Evolutionary conservation across 805 yeast genomes (phyloP).

Genomic region (Saccharomycopsis fibuligera): DNA sequence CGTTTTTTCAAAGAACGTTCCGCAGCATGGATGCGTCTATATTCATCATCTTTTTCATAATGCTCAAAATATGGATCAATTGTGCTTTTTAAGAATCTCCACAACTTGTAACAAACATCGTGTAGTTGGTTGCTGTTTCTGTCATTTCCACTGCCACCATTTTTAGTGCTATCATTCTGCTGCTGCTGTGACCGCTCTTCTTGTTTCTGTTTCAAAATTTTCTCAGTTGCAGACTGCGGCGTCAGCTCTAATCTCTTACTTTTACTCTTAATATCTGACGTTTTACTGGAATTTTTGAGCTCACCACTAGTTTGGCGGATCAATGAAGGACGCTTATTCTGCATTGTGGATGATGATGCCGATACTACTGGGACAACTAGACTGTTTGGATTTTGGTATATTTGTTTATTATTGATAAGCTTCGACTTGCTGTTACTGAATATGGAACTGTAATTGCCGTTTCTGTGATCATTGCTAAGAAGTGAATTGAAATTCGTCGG

Average conservation of each 20-base stretch:
- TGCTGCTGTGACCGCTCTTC: neutral
- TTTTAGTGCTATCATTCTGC: neutral
- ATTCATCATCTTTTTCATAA: neutral
- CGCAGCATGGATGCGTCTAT: neutral
- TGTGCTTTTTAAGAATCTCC: neutral
- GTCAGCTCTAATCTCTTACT: too few relatives aligned
- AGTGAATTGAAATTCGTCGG: neutral
- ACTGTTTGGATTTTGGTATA: neutral
- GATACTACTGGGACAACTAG: too few relatives aligned
- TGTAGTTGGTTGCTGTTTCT: neutral
- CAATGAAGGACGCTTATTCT: too few relatives aligned
- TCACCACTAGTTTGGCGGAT: too few relatives aligned
- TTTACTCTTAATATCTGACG: too few relatives aligned
- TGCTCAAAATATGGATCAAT: constrained; percentile 2
- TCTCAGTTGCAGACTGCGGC: neutral
- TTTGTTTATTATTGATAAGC: neutral
- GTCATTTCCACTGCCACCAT: neutral
- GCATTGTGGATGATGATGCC: too few relatives aligned
- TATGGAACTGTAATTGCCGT: neutral
- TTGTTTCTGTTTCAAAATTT: neutral
- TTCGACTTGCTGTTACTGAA: neutral
- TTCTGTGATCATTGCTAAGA: neutral
- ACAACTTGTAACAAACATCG: neutral
- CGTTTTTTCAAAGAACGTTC: neutral
- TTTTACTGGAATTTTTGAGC: too few relatives aligned